Conservation (phyloP, 352 stramenopile species). For the Globisporangium yorkense region DNA sequence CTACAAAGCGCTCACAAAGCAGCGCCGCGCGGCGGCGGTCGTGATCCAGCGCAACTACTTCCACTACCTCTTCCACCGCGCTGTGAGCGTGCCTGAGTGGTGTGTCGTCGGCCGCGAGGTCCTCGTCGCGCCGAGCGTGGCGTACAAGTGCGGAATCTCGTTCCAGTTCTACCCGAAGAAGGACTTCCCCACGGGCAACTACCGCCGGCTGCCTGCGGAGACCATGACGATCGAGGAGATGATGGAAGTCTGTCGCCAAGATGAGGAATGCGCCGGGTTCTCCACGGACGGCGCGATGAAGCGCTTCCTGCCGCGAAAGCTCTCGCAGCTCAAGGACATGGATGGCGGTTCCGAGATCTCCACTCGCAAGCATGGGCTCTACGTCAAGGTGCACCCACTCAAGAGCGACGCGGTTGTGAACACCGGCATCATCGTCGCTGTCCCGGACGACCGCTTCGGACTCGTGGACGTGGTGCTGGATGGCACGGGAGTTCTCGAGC, state of each 20-base stretch:
- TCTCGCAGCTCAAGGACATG: constrained; percentile 68
- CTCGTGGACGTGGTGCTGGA: constrained; percentile 55
- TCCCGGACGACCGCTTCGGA: constrained; percentile 58
- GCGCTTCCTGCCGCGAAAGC: constrained; percentile 63
- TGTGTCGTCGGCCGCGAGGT: constrained; percentile 62
- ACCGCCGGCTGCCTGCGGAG: constrained; percentile 28
- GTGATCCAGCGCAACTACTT: constrained; percentile 73
- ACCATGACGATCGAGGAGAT: constrained; percentile 28
- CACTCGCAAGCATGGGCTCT: constrained; percentile 26
- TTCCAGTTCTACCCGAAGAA: constrained; percentile 78
- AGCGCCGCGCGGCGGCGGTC: constrained; percentile 28
- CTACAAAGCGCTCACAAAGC: constrained; percentile 26
- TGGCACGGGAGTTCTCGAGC: constrained; percentile 36
- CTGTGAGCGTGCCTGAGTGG: constrained; percentile 47
- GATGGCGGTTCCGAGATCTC: too few species aligned
- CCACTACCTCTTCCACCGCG: constrained; percentile 58
- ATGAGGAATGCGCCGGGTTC: constrained; percentile 71
- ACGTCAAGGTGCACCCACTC: constrained; percentile 51
- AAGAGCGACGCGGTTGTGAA: constrained; percentile 42
- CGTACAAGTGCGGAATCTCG: constrained; percentile 51
- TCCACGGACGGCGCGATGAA: constrained; percentile 70
- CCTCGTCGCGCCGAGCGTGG: constrained; percentile 50
- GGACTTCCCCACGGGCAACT: constrained; percentile 70
- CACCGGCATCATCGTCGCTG: constrained; percentile 43
- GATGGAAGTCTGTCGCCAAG: constrained; percentile 51